Percentiles rank a stretch among this genome's conserved stretches.
These are phyloP conservation scores for Neurospora sp. DNA, from an alignment of 495 filamentous ascomycete genomes.

Conservation along the genomic window DNA sequence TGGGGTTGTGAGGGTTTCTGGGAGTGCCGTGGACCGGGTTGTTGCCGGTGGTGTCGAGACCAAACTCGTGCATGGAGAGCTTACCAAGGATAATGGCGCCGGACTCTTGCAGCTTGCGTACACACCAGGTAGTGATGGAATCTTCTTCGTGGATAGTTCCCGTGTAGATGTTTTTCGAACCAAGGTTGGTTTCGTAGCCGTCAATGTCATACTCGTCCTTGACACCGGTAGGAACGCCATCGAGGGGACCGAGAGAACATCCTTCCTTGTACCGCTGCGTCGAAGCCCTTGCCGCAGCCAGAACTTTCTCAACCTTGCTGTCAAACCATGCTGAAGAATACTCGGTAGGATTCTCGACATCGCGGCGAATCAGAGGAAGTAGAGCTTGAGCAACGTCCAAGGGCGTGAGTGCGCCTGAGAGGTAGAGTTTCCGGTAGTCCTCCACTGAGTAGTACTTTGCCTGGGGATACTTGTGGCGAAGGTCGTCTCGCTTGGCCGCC, in stretches of 20 bases:
- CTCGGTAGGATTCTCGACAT: constrained; percentile 38
- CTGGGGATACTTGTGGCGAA: constrained; percentile 19
- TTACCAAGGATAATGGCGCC: constrained; percentile 73
- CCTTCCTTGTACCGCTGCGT: constrained; percentile 55
- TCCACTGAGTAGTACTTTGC: constrained; percentile 50
- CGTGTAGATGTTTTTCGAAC: constrained; percentile 33
- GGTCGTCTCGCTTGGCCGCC: constrained; percentile 2
- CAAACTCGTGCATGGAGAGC: constrained; percentile 77
- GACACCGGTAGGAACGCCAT: constrained; percentile 57
- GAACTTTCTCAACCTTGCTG: constrained; percentile 46
- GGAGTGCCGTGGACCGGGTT: constrained; percentile 74
- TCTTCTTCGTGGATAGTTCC: constrained; percentile 35
- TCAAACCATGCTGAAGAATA: constrained; percentile 60
- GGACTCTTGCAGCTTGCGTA: constrained; percentile 59
- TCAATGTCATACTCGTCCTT: constrained; percentile 56
- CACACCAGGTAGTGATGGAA: constrained; percentile 51
- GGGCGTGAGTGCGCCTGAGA: constrained; percentile 56
- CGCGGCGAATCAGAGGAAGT: constrained; percentile 56
- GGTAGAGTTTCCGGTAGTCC: constrained; percentile 61
- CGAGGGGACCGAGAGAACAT: constrained; percentile 52
- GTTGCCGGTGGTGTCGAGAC: constrained; percentile 71
- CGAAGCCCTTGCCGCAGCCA: constrained; percentile 55
- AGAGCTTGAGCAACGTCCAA: constrained; percentile 52
- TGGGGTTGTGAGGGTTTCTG: constrained; percentile 59
- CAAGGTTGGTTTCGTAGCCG: constrained; percentile 59